Evolutionary conservation across 306 rosid species (phyloP).

Genomic region (Gillenia trifoliata): DNA sequence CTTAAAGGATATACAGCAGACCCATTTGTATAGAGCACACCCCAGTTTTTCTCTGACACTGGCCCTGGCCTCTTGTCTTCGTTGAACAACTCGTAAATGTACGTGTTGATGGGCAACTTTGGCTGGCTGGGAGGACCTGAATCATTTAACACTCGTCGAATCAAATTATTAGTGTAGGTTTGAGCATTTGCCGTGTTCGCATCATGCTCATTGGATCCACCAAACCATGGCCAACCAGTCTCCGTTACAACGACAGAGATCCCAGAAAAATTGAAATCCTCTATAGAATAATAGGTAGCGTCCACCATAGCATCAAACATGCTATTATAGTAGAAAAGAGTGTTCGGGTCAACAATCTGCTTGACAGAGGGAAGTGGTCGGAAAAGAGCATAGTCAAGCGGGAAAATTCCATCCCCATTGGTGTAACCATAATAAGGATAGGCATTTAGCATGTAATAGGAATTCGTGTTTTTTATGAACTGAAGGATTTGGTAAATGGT

Average conservation of each 20-base stretch:
- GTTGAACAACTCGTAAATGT: constrained; percentile 81
- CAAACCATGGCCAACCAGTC: constrained; percentile 86
- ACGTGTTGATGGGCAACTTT: constrained; percentile 59
- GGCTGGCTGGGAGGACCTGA: constrained; percentile 95
- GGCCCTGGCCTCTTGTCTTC: constrained; percentile 94
- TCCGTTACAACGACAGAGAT: constrained; percentile 78
- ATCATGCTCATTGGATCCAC: constrained; percentile 74
- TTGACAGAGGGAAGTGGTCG: constrained; percentile 71
- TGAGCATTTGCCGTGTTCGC: constrained; percentile 72
- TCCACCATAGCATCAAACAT: constrained; percentile 98
- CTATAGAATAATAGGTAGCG: constrained; percentile 75
- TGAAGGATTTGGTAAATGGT: constrained; percentile 65
- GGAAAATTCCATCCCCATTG: constrained; percentile 70
- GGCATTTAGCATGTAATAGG: constrained; percentile 74
- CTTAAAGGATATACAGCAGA: constrained; percentile 59
- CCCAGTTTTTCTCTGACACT: constrained; percentile 62
- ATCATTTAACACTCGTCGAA: constrained; percentile 65
- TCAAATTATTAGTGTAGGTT: constrained; percentile 57
- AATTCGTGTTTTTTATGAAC: constrained; percentile 69
- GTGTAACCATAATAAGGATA: constrained; percentile 73
- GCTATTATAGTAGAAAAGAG: constrained; percentile 69
- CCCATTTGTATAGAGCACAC: constrained; percentile 63
- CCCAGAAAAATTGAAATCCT: constrained; percentile 56
- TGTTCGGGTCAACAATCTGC: constrained; percentile 94
- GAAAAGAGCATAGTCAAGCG: constrained; percentile 82